Percentiles rank a stretch among this genome's conserved stretches.
Evolutionary conservation across 2,329 filamentous ascomycete genomes (phyloP).

Genomic region (Sarocladium strictum): DNA sequence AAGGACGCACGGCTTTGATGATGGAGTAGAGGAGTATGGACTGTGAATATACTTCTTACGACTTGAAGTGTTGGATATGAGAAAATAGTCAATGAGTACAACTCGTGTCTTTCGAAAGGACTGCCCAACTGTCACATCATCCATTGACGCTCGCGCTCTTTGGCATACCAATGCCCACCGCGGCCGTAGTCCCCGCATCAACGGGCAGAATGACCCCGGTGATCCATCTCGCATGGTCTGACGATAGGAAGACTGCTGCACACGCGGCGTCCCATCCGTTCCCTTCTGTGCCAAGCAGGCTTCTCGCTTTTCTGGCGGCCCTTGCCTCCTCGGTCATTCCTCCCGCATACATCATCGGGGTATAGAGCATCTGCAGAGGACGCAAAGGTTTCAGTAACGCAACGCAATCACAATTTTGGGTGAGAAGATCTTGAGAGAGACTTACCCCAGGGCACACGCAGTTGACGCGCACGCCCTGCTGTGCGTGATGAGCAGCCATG

Average conservation of each 20-base stretch:
- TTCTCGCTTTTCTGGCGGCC: constrained; percentile 30
- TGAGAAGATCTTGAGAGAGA: neutral
- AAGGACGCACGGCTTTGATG: constrained; percentile 4
- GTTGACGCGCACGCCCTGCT: constrained; percentile 8
- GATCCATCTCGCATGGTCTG: constrained; percentile 37
- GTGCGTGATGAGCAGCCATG: constrained; percentile 38
- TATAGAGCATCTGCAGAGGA: constrained; percentile 33
- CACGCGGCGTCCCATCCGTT: constrained; percentile 37
- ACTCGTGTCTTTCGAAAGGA: no score
- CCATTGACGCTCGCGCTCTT: constrained; percentile 21
- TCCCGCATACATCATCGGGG: constrained; percentile 36
- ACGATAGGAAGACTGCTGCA: constrained; percentile 32
- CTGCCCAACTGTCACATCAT: constrained; percentile 3
- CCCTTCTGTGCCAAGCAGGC: constrained; percentile 34
- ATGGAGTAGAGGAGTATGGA: neutral
- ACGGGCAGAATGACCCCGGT: constrained; percentile 35
- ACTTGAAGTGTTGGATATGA: no score
- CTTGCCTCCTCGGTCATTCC: constrained; percentile 34
- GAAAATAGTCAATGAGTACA: no score
- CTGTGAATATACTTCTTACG: neutral
- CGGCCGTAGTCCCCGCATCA: constrained; percentile 32
- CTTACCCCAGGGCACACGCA: constrained; percentile 13
- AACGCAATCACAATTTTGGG: neutral
- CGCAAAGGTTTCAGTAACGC: neutral
- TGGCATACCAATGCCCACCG: constrained; percentile 13